These are phyloP conservation scores for Tulasnella sp. DNA, from an alignment of 768 basidiomycete species.

Conservation along the genomic window DNA sequence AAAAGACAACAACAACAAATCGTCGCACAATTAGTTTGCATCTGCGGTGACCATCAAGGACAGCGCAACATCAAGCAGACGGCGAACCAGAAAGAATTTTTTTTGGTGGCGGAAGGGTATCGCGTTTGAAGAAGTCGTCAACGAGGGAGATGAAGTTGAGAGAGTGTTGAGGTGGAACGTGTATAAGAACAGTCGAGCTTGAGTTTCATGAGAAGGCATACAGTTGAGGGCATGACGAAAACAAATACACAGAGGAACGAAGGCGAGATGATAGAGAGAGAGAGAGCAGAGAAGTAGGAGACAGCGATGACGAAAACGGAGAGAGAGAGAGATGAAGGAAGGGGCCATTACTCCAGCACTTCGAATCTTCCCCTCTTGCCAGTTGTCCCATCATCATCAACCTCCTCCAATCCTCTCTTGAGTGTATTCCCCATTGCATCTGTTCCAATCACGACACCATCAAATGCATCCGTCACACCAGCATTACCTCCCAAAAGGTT, in stretches of 20 bases:
- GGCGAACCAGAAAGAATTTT: no score
- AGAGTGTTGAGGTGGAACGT: no score
- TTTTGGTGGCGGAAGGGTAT: no score
- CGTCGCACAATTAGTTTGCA: no score
- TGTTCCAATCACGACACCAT: conserved; percentile 15
- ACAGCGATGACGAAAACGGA: not conserved
- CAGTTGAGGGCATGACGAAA: not conserved
- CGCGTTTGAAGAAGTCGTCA: no score
- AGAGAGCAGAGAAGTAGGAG: not conserved
- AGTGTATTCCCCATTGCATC: conserved; percentile 4
- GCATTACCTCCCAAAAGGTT: conserved; percentile 46
- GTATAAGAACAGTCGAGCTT: no score
- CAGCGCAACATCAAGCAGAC: no score
- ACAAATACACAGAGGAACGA: not conserved
- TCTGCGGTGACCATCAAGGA: no score
- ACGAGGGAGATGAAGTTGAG: no score
- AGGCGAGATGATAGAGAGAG: not conserved
- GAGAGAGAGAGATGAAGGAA: conserved; percentile 1
- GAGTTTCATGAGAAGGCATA: no score
- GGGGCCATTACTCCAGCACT: conserved; percentile 36
- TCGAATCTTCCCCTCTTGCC: conserved; percentile 52
- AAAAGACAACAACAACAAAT: no score
- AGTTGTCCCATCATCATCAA: conserved; percentile 33
- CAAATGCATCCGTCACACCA: conserved; percentile 41
- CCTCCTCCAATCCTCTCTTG: conserved; percentile 30